Evolutionary conservation across 2,329 filamentous ascomycete species (phyloP).

Genomic region (Hypoxylon sp.): DNA sequence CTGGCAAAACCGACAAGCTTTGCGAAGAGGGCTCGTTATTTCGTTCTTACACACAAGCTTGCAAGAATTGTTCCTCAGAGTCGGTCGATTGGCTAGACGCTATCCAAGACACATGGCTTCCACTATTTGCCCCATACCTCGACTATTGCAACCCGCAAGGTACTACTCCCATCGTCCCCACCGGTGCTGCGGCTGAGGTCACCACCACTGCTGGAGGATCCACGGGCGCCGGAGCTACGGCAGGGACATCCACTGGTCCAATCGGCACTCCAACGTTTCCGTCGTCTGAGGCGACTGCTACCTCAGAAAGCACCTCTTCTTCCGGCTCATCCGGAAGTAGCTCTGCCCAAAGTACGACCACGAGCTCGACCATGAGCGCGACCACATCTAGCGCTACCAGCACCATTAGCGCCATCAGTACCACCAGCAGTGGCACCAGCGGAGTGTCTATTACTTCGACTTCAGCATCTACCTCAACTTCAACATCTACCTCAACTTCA

Average conservation of each 20-base stretch:
- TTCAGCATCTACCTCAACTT: conserved; percentile 24
- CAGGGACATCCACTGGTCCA: conserved; percentile 32
- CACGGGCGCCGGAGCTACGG: conserved; percentile 35
- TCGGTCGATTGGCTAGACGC: conserved; percentile 46
- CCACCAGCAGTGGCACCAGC: conserved; percentile 9
- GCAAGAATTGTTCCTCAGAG: conserved; percentile 56
- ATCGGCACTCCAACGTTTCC: conserved; percentile 31
- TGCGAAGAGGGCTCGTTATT: conserved; percentile 61
- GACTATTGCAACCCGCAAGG: conserved; percentile 56
- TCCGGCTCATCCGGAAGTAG: conserved; percentile 12
- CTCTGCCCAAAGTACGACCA: conserved; percentile 15
- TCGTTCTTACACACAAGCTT: conserved; percentile 51
- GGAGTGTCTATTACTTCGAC: conserved; percentile 21
- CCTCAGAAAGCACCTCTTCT: conserved; percentile 24
- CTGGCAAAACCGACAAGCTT: conserved; percentile 61
- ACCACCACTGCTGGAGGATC: conserved; percentile 24
- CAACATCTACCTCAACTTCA: conserved; percentile 9
- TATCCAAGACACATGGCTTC: conserved; percentile 52
- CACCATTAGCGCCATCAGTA: not conserved
- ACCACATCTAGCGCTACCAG: conserved; percentile 2
- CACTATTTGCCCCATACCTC: conserved; percentile 59
- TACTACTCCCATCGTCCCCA: not conserved
- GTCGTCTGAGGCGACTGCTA: conserved; percentile 23
- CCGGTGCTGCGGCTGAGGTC: conserved; percentile 30
- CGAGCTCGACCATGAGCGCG: too few species aligned